Evolutionary conservation across 208 protist genomes (phyloP).

Genomic region (Crithidia mellificae): DNA sequence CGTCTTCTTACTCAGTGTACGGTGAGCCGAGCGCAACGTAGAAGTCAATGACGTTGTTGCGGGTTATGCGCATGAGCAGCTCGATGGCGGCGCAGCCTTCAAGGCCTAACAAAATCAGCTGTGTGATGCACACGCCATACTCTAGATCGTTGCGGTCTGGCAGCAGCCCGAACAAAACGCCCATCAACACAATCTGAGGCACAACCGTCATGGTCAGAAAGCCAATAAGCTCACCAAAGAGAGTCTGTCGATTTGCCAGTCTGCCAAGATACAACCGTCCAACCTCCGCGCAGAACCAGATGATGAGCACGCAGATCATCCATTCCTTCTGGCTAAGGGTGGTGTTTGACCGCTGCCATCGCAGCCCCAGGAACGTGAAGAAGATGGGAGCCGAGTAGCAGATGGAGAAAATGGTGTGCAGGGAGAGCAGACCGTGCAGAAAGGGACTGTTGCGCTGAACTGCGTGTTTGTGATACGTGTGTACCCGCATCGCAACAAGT

Average conservation of each 20-base stretch:
- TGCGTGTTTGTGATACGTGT: constrained; percentile 59
- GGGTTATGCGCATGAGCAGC: constrained; percentile 42
- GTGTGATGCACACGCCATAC: constrained; percentile 54
- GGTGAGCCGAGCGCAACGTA: constrained; percentile 49
- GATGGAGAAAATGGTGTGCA: constrained; percentile 56
- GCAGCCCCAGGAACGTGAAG: constrained; percentile 44
- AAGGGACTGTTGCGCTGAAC: constrained; percentile 58
- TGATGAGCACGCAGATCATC: constrained; percentile 45
- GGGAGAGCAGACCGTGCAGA: constrained; percentile 46
- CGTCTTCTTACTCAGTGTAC: constrained; percentile 1
- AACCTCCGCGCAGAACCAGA: constrained; percentile 56
- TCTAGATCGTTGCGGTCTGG: constrained; percentile 62
- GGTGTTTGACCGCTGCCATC: constrained; percentile 29
- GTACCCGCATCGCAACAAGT: constrained; percentile 54
- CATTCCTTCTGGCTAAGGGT: constrained; percentile 36
- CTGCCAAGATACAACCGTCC: constrained; percentile 56
- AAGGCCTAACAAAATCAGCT: constrained; percentile 53
- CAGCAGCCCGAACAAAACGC: constrained; percentile 39
- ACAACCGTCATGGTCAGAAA: constrained; percentile 57
- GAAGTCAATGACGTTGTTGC: constrained; percentile 76
- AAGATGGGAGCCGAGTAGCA: constrained; percentile 58
- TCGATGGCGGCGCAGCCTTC: constrained; percentile 42
- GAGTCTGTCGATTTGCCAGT: constrained; percentile 42
- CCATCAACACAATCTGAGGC: constrained; percentile 58
- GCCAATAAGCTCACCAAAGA: constrained; percentile 46